Conservation (phyloP, 495 filamentous ascomycete genomes). For the Annulohypoxylon moriforme region DNA sequence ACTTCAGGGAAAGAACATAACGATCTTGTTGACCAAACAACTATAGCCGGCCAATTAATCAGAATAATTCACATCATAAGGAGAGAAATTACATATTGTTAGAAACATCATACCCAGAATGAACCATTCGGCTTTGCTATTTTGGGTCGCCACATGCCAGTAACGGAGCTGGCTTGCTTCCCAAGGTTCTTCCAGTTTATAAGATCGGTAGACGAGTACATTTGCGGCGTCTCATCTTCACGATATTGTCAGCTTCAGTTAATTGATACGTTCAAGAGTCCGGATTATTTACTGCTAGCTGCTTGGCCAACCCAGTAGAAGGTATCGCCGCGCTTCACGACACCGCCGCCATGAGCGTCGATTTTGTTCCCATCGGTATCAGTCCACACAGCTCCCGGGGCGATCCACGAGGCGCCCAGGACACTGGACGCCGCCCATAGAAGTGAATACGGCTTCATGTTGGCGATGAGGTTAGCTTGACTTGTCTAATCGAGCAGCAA, state of each 20-base stretch:
- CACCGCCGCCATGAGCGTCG: conserved; percentile 56
- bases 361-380: conserved; percentile 55
- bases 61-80: not conserved
- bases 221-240: conserved; percentile 53
- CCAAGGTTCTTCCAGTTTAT: conserved; percentile 60
- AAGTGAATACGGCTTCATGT: conserved; percentile 39
- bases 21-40: conserved; percentile 61
- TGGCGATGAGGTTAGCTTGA: conserved; percentile 13
- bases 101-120: conserved; percentile 51
- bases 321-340: conserved; percentile 50
- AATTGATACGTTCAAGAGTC: not conserved
- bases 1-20: conserved; percentile 56
- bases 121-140: conserved; percentile 58
- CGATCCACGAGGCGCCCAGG: conserved; percentile 50
- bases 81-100: not conserved
- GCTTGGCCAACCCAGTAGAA: conserved; percentile 59
- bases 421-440: conserved; percentile 31
- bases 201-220: conserved; percentile 60
- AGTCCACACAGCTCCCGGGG: conserved; percentile 52
- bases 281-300: conserved; percentile 49
- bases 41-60: conserved; percentile 32
- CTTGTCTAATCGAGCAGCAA: conserved; percentile 14
- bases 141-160: conserved; percentile 58
- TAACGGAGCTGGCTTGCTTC: conserved; percentile 45
- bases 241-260: conserved; percentile 21